These are phyloP conservation scores for Lichina pygmaea DNA, from an alignment of 495 filamentous ascomycete genomes.

Conservation along the genomic window DNA sequence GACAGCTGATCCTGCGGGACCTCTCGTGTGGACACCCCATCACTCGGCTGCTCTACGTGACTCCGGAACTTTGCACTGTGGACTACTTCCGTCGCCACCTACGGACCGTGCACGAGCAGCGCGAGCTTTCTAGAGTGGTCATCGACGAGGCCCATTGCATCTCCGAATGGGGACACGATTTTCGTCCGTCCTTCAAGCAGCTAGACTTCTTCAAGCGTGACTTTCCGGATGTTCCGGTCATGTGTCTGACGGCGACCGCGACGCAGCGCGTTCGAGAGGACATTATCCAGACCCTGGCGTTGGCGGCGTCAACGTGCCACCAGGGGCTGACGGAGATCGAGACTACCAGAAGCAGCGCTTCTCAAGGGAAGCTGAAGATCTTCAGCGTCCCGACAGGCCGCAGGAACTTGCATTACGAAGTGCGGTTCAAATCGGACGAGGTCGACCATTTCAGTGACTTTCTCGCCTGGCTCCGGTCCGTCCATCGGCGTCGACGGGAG, in stretches of 20 bases:
- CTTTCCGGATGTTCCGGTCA: constrained; percentile 64
- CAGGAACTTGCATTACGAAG: constrained; percentile 75
- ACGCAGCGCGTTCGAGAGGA: constrained; percentile 54
- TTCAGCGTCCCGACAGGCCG: constrained; percentile 62
- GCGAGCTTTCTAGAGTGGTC: constrained; percentile 59
- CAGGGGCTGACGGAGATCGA: constrained; percentile 7
- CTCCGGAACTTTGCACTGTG: constrained; percentile 62
- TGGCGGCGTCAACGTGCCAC: constrained; percentile 8
- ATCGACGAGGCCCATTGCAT: constrained; percentile 96
- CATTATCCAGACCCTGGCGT: constrained; percentile 44
- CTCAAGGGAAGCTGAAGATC: constrained; percentile 22
- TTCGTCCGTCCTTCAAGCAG: constrained; percentile 70
- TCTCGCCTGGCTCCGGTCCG: constrained; percentile 40
- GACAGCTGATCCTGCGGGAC: constrained; percentile 44
- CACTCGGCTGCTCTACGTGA: constrained; percentile 73
- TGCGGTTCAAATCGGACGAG: constrained; percentile 55
- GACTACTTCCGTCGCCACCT: constrained; percentile 54
- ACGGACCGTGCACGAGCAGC: constrained; percentile 45
- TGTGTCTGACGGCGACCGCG: constrained; percentile 76
- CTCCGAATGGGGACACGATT: constrained; percentile 95
- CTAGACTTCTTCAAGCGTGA: constrained; percentile 68
- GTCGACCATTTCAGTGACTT: constrained; percentile 43
- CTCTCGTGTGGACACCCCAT: constrained; percentile 66
- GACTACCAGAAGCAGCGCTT: constrained; percentile 7
- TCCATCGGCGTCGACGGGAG: constrained; percentile 33